Evolutionary conservation across 257 asterid species (phyloP), one percentile per base, ranked within the genome.

Genomic region (Striga asiatica): DNA sequence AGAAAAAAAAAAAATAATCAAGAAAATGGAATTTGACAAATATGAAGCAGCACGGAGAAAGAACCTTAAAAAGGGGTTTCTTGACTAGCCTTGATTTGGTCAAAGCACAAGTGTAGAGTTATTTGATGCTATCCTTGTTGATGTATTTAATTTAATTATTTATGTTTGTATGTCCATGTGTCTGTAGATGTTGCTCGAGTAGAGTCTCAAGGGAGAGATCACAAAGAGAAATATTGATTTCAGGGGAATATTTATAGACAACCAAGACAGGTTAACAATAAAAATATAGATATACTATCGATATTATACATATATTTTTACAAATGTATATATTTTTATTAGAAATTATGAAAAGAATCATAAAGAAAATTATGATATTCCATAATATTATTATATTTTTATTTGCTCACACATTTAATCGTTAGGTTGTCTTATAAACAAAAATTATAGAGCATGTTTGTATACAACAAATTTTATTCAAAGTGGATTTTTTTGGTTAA

Each of bases 71-170:
- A 77, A 70, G 67, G 23, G 70, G 60, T 38, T 61, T 65, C 56
- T 64, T 67, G 79, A 73, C 72, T 59, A 24, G 47, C 45, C 65
- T 61, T 60, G 79, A 70, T 56, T 73, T 60, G 74, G 74, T 73
- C 77, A 70, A 67, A 73, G 75, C 72, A 64, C 60, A 53, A 61
- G 48, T 61, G 31, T 55, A 27, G 32, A 70, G 76, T 31, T 62
- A 67, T 42, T 46, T 60, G 71, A 68, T 58, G 68, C 69, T 67
- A 60, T 63, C 67, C 66, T 57, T 64, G 62, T 39, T 38, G 28
- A 31, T 60, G 68, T 68, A 55, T 59, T 59, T 67, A 62, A 52
- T 35, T 38, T 50, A 19, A 34, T 9, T 35, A 52, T 35, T 54
- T 50, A 56, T 54, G 58, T 63, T 61, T 66, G 17, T 38, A 62